Base-by-base conservation (phyloP, 2,329 filamentous ascomycete species). In the Cytospora paraplurivora region DNA sequence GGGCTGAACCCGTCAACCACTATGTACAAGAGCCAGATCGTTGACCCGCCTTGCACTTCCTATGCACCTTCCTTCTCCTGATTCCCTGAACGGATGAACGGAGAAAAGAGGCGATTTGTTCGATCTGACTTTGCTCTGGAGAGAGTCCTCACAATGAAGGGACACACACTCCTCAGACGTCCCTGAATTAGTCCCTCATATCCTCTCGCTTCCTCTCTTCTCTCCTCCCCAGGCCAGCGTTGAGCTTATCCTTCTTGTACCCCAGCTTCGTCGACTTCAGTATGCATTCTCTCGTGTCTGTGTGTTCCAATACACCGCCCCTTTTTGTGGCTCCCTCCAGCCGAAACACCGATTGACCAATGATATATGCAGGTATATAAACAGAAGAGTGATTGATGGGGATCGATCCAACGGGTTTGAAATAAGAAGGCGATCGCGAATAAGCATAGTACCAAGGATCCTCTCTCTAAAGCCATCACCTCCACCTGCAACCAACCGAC, bases 281-380 rank as follows among this genome's bases (percentile, higher is more conserved):
- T 21, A 47, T 47, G 33, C 17, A 34, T 21, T 19, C 34, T 59
- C 33, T 32, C 19, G 17, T 19, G 11, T 17, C 17, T 12, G 8
- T 47, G 41, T 21, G 44, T 21, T 47, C 44, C 44, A 47, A 47
- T 47, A 6, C 33, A 27, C 17, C 38, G 33, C 35, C 35, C 17
- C 10, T 38, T 32, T 37, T 52, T 21, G n/a, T 44, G 4, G 32
- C 59, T 33, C 59, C 21, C 19, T 19, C 49, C 38, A 33, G 13
- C 21, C 38, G 58, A 21, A 55, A 47, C 44, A 47, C 44, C 47
- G 41, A 52, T 35, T 37, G 32, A 53, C 59, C 51, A 55, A 56
- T 53, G 49, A 33, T 62, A 52, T 55, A 56, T 65, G 55, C 54
- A 61, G 47, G 47, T 64, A 57, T 62, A 62, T 57, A 62, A 59